Evolutionary conservation across 108 stramenopile genomes (phyloP).

Genomic region (Cyclotella kingstonii): DNA sequence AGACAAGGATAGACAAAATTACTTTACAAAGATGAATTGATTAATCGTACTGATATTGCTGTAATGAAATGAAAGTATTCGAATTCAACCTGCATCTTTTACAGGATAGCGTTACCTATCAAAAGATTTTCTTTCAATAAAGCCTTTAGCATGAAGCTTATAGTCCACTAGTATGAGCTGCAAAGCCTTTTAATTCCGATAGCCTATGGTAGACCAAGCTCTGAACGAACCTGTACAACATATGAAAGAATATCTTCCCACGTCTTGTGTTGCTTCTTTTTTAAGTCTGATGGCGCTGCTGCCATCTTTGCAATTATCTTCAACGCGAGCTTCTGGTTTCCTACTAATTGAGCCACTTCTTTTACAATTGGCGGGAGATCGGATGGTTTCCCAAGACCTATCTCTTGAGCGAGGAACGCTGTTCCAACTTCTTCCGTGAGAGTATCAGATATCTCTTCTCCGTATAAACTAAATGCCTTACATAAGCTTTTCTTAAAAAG

Average conservation of each 20-base stretch:
- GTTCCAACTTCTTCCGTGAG: slow-evolving; percentile 22
- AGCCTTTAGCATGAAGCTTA: no score
- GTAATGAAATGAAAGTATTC: background rate
- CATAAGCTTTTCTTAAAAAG: slow-evolving; percentile 13
- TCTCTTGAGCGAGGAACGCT: slow-evolving; percentile 34
- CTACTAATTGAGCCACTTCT: slow-evolving; percentile 24
- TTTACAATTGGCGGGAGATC: slow-evolving; percentile 12
- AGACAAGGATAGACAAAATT: background rate
- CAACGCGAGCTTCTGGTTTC: slow-evolving; percentile 27
- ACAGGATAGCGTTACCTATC: no score
- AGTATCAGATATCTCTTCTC: slow-evolving; percentile 1
- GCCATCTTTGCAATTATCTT: slow-evolving; percentile 30
- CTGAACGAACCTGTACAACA: background rate
- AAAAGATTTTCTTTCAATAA: no score
- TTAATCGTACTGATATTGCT: background rate
- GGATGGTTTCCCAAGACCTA: slow-evolving; percentile 23
- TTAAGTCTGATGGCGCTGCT: slow-evolving; percentile 25
- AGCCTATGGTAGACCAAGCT: background rate
- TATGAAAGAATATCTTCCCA: background rate
- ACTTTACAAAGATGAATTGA: background rate
- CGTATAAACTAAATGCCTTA: slow-evolving; percentile 12
- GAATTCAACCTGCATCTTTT: no score
- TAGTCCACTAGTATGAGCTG: no score
- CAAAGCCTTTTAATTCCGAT: background rate
- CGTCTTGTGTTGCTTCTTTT: slow-evolving; percentile 13